phyloP scores from a whole-genome alignment of 768 basidiomycete species.

The Leccinum boreale region DNA sequence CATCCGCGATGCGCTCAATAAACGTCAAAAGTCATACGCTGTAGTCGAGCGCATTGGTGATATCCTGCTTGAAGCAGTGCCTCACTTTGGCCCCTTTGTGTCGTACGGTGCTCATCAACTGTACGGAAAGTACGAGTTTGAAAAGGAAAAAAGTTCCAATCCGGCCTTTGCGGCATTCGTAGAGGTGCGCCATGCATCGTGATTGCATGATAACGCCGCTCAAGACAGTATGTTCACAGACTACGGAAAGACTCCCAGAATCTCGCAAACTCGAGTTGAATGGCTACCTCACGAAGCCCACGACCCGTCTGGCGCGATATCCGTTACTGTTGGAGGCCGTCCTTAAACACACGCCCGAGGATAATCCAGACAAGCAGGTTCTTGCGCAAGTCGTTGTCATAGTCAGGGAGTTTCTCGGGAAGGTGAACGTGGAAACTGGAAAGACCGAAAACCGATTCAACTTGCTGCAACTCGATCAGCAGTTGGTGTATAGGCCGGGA shows the following conservation, averaged over 20 bases:
- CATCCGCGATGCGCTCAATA: slow-evolving; percentile 90
- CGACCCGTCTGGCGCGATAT: slow-evolving; percentile 95
- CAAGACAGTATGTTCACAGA: slow-evolving; percentile 39
- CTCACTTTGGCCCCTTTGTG: slow-evolving; percentile 90
- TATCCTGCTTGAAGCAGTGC: slow-evolving; percentile 81
- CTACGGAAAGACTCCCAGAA: slow-evolving; percentile 88
- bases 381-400: slow-evolving; percentile 76
- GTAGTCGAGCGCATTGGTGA: slow-evolving; percentile 93
- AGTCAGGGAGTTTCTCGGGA: slow-evolving; percentile 76
- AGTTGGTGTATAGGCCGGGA: slow-evolving; percentile 84
- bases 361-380: slow-evolving; percentile 77
- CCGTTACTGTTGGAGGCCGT: slow-evolving; percentile 91
- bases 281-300: slow-evolving; percentile 97
- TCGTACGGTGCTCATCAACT: slow-evolving; percentile 95
- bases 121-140: slow-evolving; percentile 98
- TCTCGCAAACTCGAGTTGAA: slow-evolving; percentile 96
- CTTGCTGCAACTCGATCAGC: slow-evolving; percentile 87
- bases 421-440: slow-evolving; percentile 92
- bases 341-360: slow-evolving; percentile 87
- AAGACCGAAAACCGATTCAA: slow-evolving; percentile 97
- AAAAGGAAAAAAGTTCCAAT: slow-evolving; percentile 95
- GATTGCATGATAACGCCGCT: background rate
- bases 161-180: slow-evolving; percentile 92
- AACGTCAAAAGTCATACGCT: slow-evolving; percentile 92
- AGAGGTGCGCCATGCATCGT: slow-evolving; percentile 53